Percentiles rank a stretch among this genome's conserved stretches.
These are phyloP conservation scores for Arachnopeziza araneosa DNA, from an alignment of 2,329 filamentous ascomycete genomes.

Conservation along the genomic window DNA sequence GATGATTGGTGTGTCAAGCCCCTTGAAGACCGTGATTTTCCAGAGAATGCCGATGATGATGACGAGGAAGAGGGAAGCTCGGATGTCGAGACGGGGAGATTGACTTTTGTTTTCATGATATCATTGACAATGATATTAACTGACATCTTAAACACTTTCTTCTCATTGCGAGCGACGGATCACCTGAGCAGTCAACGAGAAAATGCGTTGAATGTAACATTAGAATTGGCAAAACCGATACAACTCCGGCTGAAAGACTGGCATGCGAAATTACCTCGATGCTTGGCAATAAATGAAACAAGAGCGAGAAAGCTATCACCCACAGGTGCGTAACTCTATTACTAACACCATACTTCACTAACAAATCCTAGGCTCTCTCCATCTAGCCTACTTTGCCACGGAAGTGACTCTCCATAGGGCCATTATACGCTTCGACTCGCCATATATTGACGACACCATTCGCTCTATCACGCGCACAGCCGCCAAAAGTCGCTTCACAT, in stretches of 20 bases:
- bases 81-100: constrained; percentile 39
- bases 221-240: constrained; percentile 43
- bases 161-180: constrained; percentile 31
- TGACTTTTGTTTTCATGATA: constrained; percentile 46
- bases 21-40: constrained; percentile 40
- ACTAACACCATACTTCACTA: neutral
- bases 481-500: constrained; percentile 35
- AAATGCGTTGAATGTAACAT: constrained; percentile 28
- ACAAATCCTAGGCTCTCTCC: constrained; percentile 35
- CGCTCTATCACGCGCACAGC: constrained; percentile 26
- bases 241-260: constrained; percentile 42
- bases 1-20: constrained; percentile 50
- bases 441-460: constrained; percentile 13
- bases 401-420: constrained; percentile 47
- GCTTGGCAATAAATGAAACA: constrained; percentile 39
- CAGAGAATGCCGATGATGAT: constrained; percentile 26
- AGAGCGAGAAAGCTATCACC: constrained; percentile 37
- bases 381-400: constrained; percentile 45
- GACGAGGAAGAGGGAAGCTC: constrained; percentile 33
- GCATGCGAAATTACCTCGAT: constrained; percentile 40
- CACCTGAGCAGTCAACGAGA: constrained; percentile 19
- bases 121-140: constrained; percentile 45
- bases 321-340: constrained; percentile 17
- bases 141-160: constrained; percentile 45
- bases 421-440: constrained; percentile 40